phyloP scores from a whole-genome alignment of 306 rosid species.

The Adenanthera pavonina region DNA sequence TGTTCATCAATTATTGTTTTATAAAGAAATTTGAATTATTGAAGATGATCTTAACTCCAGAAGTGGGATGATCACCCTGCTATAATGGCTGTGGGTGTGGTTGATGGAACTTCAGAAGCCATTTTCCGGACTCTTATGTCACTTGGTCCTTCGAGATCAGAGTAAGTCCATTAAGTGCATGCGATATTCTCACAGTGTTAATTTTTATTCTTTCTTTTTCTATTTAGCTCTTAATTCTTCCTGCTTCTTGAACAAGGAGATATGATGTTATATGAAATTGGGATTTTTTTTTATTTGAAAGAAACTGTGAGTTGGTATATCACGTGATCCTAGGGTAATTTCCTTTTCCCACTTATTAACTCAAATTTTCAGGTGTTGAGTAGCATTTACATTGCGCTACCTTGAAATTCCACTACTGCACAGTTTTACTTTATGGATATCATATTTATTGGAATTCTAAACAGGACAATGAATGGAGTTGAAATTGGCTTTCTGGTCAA shows the following conservation, averaged over 20 bases:
- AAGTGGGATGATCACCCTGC: constrained; percentile 99
- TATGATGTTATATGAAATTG: constrained; percentile 23
- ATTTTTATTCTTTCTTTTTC: constrained; percentile 27
- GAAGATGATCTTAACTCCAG: constrained; percentile 48
- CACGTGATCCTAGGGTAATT: constrained; percentile 12
- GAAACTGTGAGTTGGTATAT: constrained; percentile 24
- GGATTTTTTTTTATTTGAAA: not conserved
- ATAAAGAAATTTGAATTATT: constrained; percentile 34
- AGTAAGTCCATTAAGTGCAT: constrained; percentile 59
- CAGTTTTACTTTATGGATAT: constrained; percentile 19
- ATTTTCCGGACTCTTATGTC: constrained; percentile 90
- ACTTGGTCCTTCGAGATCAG: constrained; percentile 94
- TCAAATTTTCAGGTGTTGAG: constrained; percentile 3
- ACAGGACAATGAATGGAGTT: constrained; percentile 14
- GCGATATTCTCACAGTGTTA: constrained; percentile 22
- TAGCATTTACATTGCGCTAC: constrained; percentile 6
- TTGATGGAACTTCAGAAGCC: constrained; percentile 94
- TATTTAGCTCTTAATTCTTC: not conserved
- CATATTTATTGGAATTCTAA: constrained; percentile 21
- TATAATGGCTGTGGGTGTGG: constrained; percentile 92
- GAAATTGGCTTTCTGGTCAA: constrained; percentile 23
- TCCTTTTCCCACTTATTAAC: not conserved
- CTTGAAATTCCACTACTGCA: constrained; percentile 7
- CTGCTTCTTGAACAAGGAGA: constrained; percentile 17
- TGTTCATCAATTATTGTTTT: constrained; percentile 35